Evolutionary conservation across 441 rosid genomes (phyloP), one percentile per base, ranked within the genome.

Genomic region (Omphalea diandra): DNA sequence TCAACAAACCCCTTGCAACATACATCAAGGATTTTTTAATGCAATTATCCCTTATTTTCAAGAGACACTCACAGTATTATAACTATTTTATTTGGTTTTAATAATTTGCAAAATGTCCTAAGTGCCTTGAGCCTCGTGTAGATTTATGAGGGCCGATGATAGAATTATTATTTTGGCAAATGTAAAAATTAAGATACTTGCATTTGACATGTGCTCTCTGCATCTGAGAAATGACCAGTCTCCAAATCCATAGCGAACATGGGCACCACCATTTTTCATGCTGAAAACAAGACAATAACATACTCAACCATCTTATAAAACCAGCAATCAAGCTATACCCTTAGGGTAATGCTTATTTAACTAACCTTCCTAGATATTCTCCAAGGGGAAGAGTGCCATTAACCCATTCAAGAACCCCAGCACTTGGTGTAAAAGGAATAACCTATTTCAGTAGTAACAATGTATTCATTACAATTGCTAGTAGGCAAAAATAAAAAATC

Each of bases 321-420:
- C 29, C 68, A 61, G 69, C 22, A 52, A 27, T 22, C 61, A 53
- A 33, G 14, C 67, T 35, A 73, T 31, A 41, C 50, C 64, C 55
- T 11, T 61, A 33, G 69, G 52, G 57, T 5, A 31, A 41, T 32
- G 32, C n/a, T 54, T 70, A 41, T 47, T 73, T 65, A 43, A 78
- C 88, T 65, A 47, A 95, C 99, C 99, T 90, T 83, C 97, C 98
- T 60, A 95, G 99, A 86, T 95, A 93, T 41, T 93, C 98, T 75
- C 97, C 98, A 61, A 95, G 89, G 72, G 99, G 99, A 79, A 93
- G 72, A 69, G 99, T 95, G 73, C 99, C 99, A 83, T 89, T 83
- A 65, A 95, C 99, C 99, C 98, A 95, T 77, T 95, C 99, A 74
- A 95, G 94, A 80, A 95, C 97, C 70, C 99, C 99, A 71, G 97